These are phyloP conservation scores for Aspergillus sclerotioniger DNA, from an alignment of 495 filamentous ascomycete species.

Conservation along the genomic window DNA sequence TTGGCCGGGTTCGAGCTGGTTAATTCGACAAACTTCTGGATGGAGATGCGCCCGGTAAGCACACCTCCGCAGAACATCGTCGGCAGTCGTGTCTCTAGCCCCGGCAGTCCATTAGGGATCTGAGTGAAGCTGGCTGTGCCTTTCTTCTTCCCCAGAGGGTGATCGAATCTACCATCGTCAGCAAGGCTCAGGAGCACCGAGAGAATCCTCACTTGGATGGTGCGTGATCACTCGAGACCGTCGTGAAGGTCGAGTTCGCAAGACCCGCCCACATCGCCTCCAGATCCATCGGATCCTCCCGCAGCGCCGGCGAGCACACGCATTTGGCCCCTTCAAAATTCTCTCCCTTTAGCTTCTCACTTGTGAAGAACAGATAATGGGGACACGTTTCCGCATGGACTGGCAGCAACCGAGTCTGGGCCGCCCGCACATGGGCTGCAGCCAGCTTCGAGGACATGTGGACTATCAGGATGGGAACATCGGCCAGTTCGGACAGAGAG, in stretches of 20 bases:
- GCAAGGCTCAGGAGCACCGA: background rate
- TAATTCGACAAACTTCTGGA: conserved; percentile 59
- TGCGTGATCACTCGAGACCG: conserved; percentile 42
- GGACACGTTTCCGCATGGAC: conserved; percentile 65
- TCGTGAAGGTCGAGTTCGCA: conserved; percentile 47
- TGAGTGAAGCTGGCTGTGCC: conserved; percentile 34
- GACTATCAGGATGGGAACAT: conserved; percentile 57
- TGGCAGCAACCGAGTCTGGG: conserved; percentile 54
- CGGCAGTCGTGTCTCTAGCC: conserved; percentile 58
- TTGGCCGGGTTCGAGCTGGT: conserved; percentile 58
- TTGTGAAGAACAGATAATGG: conserved; percentile 61
- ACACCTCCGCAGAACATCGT: conserved; percentile 36
- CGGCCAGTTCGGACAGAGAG: conserved; percentile 24
- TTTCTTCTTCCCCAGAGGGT: conserved; percentile 37
- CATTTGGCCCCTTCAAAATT: conserved; percentile 56
- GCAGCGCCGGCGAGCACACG: conserved; percentile 48
- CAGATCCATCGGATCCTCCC: conserved; percentile 34
- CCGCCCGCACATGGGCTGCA: conserved; percentile 50
- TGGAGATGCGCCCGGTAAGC: conserved; percentile 39
- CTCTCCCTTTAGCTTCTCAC: conserved; percentile 46
- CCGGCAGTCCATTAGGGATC: conserved; percentile 58
- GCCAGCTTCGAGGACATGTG: conserved; percentile 55
- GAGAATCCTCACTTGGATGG: conserved; percentile 25
- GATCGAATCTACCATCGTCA: conserved; percentile 21
- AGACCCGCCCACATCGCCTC: conserved; percentile 45